Conservation (phyloP, 2,329 filamentous ascomycete species). For the Trichoderma harzianum region DNA sequence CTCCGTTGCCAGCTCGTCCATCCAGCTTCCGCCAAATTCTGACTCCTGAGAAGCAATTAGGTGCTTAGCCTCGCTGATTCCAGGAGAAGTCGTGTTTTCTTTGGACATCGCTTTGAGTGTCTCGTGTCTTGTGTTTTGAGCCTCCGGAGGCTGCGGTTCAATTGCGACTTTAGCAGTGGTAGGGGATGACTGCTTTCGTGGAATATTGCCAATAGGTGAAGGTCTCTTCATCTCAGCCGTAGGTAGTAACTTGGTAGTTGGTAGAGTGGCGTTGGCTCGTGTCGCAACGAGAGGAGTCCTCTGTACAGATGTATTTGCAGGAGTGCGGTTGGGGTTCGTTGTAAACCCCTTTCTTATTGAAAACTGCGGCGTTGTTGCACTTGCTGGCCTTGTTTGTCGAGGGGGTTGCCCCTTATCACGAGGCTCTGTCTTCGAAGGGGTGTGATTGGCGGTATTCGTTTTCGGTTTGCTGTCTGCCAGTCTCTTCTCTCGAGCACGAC, state of each 20-base stretch:
- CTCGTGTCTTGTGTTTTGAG: background rate
- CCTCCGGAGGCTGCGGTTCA: background rate
- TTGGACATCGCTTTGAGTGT: conserved; percentile 14
- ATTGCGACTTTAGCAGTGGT: background rate
- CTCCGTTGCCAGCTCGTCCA: conserved; percentile 36
- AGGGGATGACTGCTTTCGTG: background rate
- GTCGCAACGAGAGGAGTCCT: background rate
- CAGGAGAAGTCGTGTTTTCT: conserved; percentile 24
- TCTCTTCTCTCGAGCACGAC: background rate
- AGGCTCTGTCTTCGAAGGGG: background rate
- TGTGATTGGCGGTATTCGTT: background rate
- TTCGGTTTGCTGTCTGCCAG: background rate
- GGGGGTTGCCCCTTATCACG: background rate
- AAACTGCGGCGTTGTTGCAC: background rate
- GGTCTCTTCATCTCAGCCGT: background rate
- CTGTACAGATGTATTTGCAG: background rate
- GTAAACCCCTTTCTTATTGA: background rate
- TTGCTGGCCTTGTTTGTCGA: background rate
- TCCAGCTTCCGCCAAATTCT: conserved; percentile 39
- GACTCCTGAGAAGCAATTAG: conserved; percentile 35
- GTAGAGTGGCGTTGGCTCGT: background rate
- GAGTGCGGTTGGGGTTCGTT: background rate
- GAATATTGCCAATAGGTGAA: background rate
- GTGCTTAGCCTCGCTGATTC: background rate
- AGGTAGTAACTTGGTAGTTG: background rate